phyloP scores from a whole-genome alignment of 257 asterid genomes.

The Ballota nigra region DNA sequence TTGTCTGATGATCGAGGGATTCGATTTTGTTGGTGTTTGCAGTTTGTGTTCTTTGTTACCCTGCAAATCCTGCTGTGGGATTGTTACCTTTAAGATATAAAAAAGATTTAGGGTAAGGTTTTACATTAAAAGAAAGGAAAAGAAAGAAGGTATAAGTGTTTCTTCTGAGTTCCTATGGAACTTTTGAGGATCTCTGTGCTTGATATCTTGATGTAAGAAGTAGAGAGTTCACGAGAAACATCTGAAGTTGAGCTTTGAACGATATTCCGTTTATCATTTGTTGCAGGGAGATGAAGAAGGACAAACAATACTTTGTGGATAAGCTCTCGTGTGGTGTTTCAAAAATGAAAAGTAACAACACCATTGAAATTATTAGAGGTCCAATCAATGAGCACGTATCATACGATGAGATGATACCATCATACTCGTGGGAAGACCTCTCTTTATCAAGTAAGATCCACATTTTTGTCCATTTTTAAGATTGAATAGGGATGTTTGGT shows the following conservation, averaged over 20 bases:
- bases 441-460: slow-evolving; percentile 33
- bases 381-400: slow-evolving; percentile 36
- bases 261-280: background rate
- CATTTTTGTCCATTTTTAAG: background rate
- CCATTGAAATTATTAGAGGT: slow-evolving; percentile 43
- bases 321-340: slow-evolving; percentile 62
- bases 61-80: background rate
- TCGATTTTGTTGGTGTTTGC: background rate
- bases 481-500: background rate
- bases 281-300: slow-evolving; percentile 72
- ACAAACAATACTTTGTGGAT: slow-evolving; percentile 55
- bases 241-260: background rate
- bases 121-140: background rate
- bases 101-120: background rate
- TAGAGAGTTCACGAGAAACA: background rate
- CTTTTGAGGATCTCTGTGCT: background rate
- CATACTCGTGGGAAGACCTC: slow-evolving; percentile 45
- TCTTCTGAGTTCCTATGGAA: background rate
- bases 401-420: slow-evolving; percentile 74
- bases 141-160: background rate
- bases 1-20: background rate
- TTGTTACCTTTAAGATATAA: background rate
- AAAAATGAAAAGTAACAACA: slow-evolving; percentile 44
- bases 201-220: background rate
- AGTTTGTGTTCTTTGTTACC: background rate